Conservation (phyloP, 495 filamentous ascomycete genomes). For the Elasticomyces elasticus region DNA sequence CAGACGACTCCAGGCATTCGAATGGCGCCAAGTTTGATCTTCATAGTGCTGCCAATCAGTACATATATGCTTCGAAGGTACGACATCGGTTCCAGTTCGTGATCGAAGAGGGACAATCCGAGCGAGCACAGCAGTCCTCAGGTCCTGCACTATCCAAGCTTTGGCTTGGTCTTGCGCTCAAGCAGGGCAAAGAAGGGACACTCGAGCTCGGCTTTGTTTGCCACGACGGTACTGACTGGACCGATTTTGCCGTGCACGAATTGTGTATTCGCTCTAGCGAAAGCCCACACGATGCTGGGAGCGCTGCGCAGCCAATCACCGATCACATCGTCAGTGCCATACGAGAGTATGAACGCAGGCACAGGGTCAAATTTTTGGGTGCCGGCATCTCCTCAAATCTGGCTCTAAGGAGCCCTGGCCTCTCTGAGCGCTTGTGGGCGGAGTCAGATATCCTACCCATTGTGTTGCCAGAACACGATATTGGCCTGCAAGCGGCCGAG, state of each 20-base stretch:
- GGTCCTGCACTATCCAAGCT: constrained; percentile 6
- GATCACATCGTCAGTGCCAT: constrained; percentile 25
- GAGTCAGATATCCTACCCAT: constrained; percentile 73
- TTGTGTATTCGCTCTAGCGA: not conserved
- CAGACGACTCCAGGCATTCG: not conserved
- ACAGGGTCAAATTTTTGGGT: constrained; percentile 31
- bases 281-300: not conserved
- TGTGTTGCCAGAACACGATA: constrained; percentile 30
- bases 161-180: constrained; percentile 26
- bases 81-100: not conserved
- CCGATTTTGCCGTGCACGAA: constrained; percentile 55
- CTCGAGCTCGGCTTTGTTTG: constrained; percentile 43
- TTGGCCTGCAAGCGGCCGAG: constrained; percentile 23
- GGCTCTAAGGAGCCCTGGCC: constrained; percentile 43
- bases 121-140: not conserved
- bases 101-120: not conserved
- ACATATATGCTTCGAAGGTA: not conserved
- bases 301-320: constrained; percentile 8
- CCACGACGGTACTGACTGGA: constrained; percentile 66
- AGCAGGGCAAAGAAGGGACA: constrained; percentile 2
- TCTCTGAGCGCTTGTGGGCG: constrained; percentile 65
- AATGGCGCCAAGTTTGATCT: not conserved
- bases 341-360: constrained; percentile 22
- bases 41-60: not conserved
- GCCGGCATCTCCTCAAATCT: constrained; percentile 45